phyloP scores from a whole-genome alignment of 2,329 filamentous ascomycete species.

The Fonsecaea pugnacius region DNA sequence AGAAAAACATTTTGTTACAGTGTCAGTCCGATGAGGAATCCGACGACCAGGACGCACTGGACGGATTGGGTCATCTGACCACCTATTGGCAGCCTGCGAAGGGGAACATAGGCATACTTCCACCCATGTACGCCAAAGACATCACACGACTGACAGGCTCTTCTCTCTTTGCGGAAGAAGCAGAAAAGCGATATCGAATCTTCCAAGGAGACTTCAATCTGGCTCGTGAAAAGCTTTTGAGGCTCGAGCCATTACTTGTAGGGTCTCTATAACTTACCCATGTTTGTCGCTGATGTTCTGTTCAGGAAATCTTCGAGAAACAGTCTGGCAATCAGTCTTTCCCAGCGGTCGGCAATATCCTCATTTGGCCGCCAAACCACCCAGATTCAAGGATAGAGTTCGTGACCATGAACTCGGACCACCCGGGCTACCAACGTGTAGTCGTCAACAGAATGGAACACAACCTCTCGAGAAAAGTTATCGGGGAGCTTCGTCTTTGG shows the following conservation, averaged over 20 bases:
- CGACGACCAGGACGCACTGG: conserved; percentile 27
- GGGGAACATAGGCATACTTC: conserved; percentile 34
- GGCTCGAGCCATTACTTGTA: conserved; percentile 36
- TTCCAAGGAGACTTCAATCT: conserved; percentile 30
- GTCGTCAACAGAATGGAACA: conserved; percentile 27
- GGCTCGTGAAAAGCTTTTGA: conserved; percentile 33
- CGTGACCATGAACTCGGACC: conserved; percentile 16
- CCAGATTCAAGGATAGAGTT: conserved; percentile 24
- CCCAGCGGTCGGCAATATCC: conserved; percentile 23
- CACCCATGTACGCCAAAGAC: conserved; percentile 29
- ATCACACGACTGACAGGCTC: conserved; percentile 32
- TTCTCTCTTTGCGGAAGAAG: conserved; percentile 30
- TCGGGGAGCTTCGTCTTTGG: conserved; percentile 25
- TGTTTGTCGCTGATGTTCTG: conserved; percentile 6
- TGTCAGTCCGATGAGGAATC: conserved; percentile 31
- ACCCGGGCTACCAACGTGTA: conserved; percentile 27
- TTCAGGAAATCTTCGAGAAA: conserved; percentile 28
- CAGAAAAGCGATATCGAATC: conserved; percentile 32
- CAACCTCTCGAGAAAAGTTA: conserved; percentile 28
- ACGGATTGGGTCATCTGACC: conserved; percentile 27
- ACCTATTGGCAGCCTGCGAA: conserved; percentile 32
- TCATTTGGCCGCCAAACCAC: conserved; percentile 27
- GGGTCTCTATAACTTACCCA: not conserved
- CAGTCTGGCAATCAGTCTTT: conserved; percentile 19
- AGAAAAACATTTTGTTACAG: conserved; percentile 23